Evolutionary conservation across 805 yeast species (phyloP).

Genomic region (Lachancea thermotolerans): DNA sequence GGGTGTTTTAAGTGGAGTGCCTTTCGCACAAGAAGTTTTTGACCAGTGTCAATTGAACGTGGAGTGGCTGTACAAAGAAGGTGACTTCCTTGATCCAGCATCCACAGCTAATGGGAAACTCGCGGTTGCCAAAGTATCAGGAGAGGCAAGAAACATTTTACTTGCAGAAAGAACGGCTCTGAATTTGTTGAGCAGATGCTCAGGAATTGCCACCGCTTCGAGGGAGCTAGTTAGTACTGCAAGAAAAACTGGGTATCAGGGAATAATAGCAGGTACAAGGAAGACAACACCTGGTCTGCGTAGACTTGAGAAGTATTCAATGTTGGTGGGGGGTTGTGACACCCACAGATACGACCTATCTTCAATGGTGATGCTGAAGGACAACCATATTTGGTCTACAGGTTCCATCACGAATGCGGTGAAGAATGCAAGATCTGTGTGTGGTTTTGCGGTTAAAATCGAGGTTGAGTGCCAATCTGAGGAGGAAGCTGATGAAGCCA

Average conservation of each 20-base stretch:
- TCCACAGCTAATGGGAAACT: conserved; percentile 42
- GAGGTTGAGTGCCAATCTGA: conserved; percentile 89
- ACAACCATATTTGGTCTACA: conserved; percentile 87
- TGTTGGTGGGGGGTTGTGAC: conserved; percentile 94
- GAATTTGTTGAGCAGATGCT: conserved; percentile 71
- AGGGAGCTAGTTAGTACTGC: conserved; percentile 53
- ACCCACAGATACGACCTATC: conserved; percentile 87
- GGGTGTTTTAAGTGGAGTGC: conserved; percentile 79
- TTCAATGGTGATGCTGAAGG: conserved; percentile 94
- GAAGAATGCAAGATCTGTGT: conserved; percentile 62
- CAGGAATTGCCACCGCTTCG: conserved; percentile 83
- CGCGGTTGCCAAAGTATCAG: conserved; percentile 69
- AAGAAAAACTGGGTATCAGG: conserved; percentile 59
- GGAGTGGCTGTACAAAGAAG: conserved; percentile 73
- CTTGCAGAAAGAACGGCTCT: conserved; percentile 83
- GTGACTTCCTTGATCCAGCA: conserved; percentile 45
- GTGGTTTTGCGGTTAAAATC: conserved; percentile 84
- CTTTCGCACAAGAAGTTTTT: conserved; percentile 83
- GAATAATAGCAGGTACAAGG: conserved; percentile 91
- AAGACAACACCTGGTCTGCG: conserved; percentile 97
- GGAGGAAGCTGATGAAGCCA: conserved; percentile 86
- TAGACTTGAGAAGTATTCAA: conserved; percentile 81
- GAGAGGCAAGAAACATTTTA: conserved; percentile 72
- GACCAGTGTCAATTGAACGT: conserved; percentile 63
- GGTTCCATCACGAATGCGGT: conserved; percentile 90